These are phyloP conservation scores for Xerocomus potaroensis DNA, from an alignment of 768 basidiomycete species.

Conservation along the genomic window DNA sequence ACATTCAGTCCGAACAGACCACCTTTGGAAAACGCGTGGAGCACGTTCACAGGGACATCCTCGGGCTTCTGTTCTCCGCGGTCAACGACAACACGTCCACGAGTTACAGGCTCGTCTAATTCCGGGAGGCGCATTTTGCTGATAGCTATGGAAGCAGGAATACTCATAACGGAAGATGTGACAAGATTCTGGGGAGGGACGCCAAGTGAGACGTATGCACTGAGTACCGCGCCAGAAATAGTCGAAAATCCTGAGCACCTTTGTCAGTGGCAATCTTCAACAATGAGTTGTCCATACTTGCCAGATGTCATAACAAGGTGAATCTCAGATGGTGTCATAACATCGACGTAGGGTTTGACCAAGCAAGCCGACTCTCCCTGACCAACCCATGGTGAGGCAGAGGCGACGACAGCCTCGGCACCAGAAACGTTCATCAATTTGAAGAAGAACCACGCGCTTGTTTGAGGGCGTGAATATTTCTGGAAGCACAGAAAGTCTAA, in stretches of 20 bases:
- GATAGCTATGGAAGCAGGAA: conserved; percentile 91
- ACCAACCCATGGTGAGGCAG: conserved; percentile 91
- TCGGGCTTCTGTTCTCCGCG: conserved; percentile 60
- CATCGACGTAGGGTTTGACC: conserved; percentile 77
- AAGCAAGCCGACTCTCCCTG: conserved; percentile 88
- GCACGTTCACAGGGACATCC: conserved; percentile 63
- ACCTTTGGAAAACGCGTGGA: conserved; percentile 87
- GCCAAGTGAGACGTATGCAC: conserved; percentile 76
- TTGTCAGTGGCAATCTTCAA: conserved; percentile 3
- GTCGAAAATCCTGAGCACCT: conserved; percentile 65
- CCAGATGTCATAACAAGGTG: conserved; percentile 87
- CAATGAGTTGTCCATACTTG: conserved; percentile 12
- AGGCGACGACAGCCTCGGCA: conserved; percentile 89
- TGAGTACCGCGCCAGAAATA: conserved; percentile 86
- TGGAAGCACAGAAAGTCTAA: conserved; percentile 2
- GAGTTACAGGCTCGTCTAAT: conserved; percentile 79
- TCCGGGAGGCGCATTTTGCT: conserved; percentile 87
- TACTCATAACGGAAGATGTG: conserved; percentile 92
- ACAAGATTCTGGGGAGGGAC: conserved; percentile 77
- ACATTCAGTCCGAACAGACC: conserved; percentile 82
- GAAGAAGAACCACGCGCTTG: conserved; percentile 89
- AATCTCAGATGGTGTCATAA: conserved; percentile 84
- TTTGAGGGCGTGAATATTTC: background rate
- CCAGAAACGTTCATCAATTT: conserved; percentile 91
- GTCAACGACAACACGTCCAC: conserved; percentile 75